A percentile compares a stretch with the other conserved stretches of the same genome.
These are phyloP conservation scores for Umbelopsis isabellina DNA, from an alignment of 192 early-diverging fungal genomes.

Conservation along the genomic window DNA sequence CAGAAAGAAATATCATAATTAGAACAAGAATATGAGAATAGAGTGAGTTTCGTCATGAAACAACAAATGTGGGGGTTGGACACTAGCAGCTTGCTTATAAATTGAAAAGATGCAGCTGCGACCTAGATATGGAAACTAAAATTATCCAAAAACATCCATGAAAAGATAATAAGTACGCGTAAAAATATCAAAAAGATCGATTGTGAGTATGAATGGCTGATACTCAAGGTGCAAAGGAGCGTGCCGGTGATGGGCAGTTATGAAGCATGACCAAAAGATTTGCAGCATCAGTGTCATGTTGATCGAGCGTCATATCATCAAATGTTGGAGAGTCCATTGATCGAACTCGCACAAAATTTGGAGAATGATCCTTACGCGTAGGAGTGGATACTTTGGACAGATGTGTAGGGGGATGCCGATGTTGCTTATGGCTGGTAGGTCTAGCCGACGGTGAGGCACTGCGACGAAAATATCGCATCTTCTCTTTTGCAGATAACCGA, in stretches of 20 bases:
- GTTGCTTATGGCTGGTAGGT: background rate
- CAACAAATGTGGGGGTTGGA: no score
- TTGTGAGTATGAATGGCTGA: no score
- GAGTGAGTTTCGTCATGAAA: background rate
- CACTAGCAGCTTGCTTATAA: no score
- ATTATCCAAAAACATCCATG: no score
- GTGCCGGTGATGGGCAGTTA: conserved; percentile 12
- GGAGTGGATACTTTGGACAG: conserved; percentile 7
- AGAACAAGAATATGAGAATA: background rate
- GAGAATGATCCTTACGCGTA: background rate
- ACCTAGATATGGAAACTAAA: no score
- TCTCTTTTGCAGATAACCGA: conserved; percentile 8
- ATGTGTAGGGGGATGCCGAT: conserved; percentile 9
- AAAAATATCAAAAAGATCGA: no score
- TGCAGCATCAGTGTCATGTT: conserved; percentile 33
- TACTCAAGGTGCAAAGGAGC: conserved; percentile 9
- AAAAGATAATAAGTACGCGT: no score
- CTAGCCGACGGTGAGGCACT: conserved; percentile 15
- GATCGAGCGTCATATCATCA: conserved; percentile 16
- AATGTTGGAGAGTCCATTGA: conserved; percentile 15
- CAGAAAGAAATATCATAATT: background rate
- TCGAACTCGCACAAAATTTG: conserved; percentile 8
- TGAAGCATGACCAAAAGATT: conserved; percentile 38
- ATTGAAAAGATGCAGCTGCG: no score
- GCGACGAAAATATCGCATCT: conserved; percentile 12